phyloP scores from a whole-genome alignment of 495 filamentous ascomycete species.

The Schizothecium vesticola region DNA sequence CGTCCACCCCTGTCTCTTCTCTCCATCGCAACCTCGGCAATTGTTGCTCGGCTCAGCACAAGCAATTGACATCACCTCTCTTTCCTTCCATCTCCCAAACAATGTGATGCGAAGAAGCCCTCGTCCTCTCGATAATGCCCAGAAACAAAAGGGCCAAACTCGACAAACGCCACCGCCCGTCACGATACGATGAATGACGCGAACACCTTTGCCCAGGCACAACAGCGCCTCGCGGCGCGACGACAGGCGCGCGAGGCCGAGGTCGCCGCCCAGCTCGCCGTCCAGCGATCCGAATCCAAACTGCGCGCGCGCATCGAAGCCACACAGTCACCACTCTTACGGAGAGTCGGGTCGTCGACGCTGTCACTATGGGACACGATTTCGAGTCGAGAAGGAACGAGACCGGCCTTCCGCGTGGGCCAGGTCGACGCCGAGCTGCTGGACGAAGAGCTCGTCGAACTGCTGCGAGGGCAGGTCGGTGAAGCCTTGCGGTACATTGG shows the following conservation, averaged over 20 bases:
- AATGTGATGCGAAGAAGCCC: neutral
- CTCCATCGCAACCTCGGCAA: neutral
- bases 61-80: neutral
- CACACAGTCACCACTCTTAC: slow-evolving; percentile 59
- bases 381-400: slow-evolving; percentile 68
- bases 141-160: neutral
- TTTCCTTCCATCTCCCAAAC: neutral
- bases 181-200: slow-evolving; percentile 56
- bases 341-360: slow-evolving; percentile 51
- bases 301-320: slow-evolving; percentile 51
- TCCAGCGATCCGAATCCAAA: slow-evolving; percentile 54
- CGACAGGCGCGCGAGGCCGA: slow-evolving; percentile 65
- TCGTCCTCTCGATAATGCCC: neutral
- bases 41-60: neutral
- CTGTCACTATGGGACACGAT: slow-evolving; percentile 63
- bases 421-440: slow-evolving; percentile 95
- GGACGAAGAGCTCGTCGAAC: slow-evolving; percentile 84
- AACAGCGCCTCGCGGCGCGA: slow-evolving; percentile 74
- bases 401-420: slow-evolving; percentile 85
- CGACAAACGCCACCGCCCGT: neutral
- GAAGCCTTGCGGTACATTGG: slow-evolving; percentile 86
- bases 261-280: slow-evolving; percentile 48
- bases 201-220: slow-evolving; percentile 73
- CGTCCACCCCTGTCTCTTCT: neutral
- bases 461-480: slow-evolving; percentile 81